Evolutionary conservation across 176 grass and related monocot species (phyloP).

Genomic region (Alloteropsis semialata): DNA sequence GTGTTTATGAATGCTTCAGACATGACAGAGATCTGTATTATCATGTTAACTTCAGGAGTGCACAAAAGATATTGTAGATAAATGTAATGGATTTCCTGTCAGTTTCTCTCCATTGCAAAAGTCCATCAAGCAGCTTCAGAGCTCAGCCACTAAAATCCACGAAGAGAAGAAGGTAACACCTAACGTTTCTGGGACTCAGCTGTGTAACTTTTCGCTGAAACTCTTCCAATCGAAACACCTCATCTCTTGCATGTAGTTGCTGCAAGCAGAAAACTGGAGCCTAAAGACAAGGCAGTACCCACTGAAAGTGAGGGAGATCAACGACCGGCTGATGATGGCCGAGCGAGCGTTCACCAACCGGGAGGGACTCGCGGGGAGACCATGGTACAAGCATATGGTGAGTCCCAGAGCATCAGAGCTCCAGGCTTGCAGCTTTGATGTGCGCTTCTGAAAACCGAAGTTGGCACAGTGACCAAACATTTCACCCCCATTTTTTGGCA

Average conservation of each 20-base stretch:
- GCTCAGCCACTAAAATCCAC: slow-evolving; percentile 53
- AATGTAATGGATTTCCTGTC: slow-evolving; percentile 42
- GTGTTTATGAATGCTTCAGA: slow-evolving; percentile 7
- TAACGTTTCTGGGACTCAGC: neutral
- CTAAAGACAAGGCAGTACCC: slow-evolving; percentile 37
- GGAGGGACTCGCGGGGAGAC: slow-evolving; percentile 66
- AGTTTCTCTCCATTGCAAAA: slow-evolving; percentile 69
- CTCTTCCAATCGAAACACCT: neutral
- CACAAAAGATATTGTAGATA: slow-evolving; percentile 44
- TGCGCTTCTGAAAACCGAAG: neutral
- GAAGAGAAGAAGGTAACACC: slow-evolving; percentile 51
- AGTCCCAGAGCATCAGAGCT: slow-evolving; percentile 10
- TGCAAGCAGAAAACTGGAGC: slow-evolving; percentile 50
- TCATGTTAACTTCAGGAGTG: slow-evolving; percentile 39
- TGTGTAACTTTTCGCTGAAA: neutral
- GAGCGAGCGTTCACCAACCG: slow-evolving; percentile 77
- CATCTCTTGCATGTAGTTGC: slow-evolving; percentile 33
- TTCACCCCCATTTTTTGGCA: slow-evolving; percentile 10
- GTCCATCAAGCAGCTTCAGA: slow-evolving; percentile 64
- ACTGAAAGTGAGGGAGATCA: slow-evolving; percentile 73
- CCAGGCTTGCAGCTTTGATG: neutral
- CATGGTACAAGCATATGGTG: slow-evolving; percentile 97
- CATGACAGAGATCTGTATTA: neutral
- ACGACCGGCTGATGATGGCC: slow-evolving; percentile 80
- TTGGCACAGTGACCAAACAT: neutral